phyloP scores from a whole-genome alignment of 2,329 filamentous ascomycete genomes.

The Mycosphaerella sp. region DNA sequence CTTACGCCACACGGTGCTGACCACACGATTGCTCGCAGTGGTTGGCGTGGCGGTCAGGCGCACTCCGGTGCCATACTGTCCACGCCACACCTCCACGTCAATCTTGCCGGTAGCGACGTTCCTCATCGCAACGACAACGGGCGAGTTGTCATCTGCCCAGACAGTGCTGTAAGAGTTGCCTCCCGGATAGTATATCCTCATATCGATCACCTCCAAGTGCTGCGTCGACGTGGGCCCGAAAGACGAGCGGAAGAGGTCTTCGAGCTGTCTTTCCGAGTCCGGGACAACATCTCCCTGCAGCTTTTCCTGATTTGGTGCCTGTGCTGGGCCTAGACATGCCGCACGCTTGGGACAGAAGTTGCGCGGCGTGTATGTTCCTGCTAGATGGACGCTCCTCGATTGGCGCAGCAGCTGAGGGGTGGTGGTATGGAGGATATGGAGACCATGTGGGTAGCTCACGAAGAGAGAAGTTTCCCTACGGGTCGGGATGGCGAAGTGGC shows the following conservation, averaged over 20 bases:
- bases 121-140: slow-evolving; percentile 34
- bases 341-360: slow-evolving; percentile 19
- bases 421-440: slow-evolving; percentile 36
- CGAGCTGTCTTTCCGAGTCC: slow-evolving; percentile 31
- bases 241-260: slow-evolving; percentile 31
- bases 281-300: slow-evolving; percentile 20
- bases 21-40: slow-evolving; percentile 20
- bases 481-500: slow-evolving; percentile 32
- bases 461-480: slow-evolving; percentile 36
- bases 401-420: slow-evolving; percentile 39
- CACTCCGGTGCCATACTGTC: slow-evolving; percentile 32
- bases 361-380: slow-evolving; percentile 34
- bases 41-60: slow-evolving; percentile 23
- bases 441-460: slow-evolving; percentile 38
- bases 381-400: slow-evolving; percentile 38
- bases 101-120: slow-evolving; percentile 37
- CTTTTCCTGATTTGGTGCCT: slow-evolving; percentile 5
- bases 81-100: slow-evolving; percentile 34
- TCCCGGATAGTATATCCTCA: slow-evolving; percentile 39
- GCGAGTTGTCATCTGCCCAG: slow-evolving; percentile 37
- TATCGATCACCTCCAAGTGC: slow-evolving; percentile 32
- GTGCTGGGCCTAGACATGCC: slow-evolving; percentile 15
- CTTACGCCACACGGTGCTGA: slow-evolving; percentile 31
- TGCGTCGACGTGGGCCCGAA: slow-evolving; percentile 27
- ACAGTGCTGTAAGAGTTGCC: slow-evolving; percentile 35